phyloP scores from a whole-genome alignment of 2,329 filamentous ascomycete genomes.

The Pseudocercospora pini-densiflorae region DNA sequence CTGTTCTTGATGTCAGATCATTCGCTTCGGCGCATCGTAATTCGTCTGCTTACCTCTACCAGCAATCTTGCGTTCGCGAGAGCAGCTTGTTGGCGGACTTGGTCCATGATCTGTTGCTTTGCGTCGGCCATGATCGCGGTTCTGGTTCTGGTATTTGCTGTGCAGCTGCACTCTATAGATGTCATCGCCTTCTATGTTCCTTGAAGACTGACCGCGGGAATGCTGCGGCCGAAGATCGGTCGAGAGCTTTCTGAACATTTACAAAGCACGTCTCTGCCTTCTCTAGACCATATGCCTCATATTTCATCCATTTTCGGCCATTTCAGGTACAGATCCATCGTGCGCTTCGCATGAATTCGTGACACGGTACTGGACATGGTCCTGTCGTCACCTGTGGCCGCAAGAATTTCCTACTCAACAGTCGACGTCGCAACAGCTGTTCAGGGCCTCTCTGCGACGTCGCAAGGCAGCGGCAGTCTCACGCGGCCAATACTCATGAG shows the following conservation, averaged over 20 bases:
- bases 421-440: background rate
- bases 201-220: background rate
- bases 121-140: constrained; percentile 43
- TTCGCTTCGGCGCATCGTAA: background rate
- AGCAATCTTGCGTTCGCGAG: constrained; percentile 56
- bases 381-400: too few relatives aligned
- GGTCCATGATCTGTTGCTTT: constrained; percentile 55
- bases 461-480: background rate
- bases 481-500: too few relatives aligned
- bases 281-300: too few relatives aligned
- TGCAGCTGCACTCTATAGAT: background rate
- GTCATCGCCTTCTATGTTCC: background rate
- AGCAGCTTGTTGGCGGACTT: constrained; percentile 58
- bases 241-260: background rate
- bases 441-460: background rate
- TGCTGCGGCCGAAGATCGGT: background rate
- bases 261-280: too few relatives aligned
- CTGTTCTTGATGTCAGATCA: constrained; percentile 35
- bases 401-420: too few relatives aligned
- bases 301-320: too few relatives aligned
- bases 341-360: too few relatives aligned
- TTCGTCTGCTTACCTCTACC: constrained; percentile 48
- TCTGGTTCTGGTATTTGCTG: background rate
- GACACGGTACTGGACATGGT: too few relatives aligned
- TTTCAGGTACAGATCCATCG: too few relatives aligned